Base-by-base conservation (phyloP, 805 yeast species). In the Candida patagonica region DNA sequence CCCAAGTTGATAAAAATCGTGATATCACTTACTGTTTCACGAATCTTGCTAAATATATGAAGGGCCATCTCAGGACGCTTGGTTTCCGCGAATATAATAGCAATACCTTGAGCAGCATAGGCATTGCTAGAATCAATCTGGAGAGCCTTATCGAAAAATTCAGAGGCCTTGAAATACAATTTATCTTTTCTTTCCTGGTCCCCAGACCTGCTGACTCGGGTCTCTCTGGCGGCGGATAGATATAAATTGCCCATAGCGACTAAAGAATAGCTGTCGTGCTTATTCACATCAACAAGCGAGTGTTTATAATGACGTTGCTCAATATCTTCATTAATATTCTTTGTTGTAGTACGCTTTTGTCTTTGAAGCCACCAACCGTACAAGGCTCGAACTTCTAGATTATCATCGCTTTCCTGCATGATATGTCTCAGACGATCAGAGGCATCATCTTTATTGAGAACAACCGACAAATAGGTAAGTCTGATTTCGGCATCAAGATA, bases 51-150 rank as follows among this genome's bases (percentile, higher is more conserved):
- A 54, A 92, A 78, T 33, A 88, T 79, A 49, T 85, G 94, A 53
- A 88, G 68, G 0, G 97, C 95, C 45, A 78, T 69, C 20, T 75
- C 77, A 25, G 75, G 63, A 19, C 56, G 57, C 50, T 83, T 78
- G 53, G 78, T 80, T 53, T 89, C 96, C 8, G 94, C 94, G 59
- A 86, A 82, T 4, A 87, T 76, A 41, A 92, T 86, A 1, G 96
- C 97, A 46, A 92, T 70, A 41, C 99, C 99, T 61, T 92, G 98
- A 1, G 98, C 97, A 4, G 98, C 99, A 64, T 80, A 92, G 1
- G 88, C 89, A 56, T 89, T 85, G 49, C 72, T 68, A 2, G 88
- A 76, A 62, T 92, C 97, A 22, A 87, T 62, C 37, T 82, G 78
- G 40, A 92, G 65, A 1, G 86, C 96, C 62, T 92, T 92, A 53